Evolutionary conservation across 2,329 filamentous ascomycete species (phyloP), one percentile per base, ranked within the genome.

Genomic region (Aspergillus viridinutans): DNA sequence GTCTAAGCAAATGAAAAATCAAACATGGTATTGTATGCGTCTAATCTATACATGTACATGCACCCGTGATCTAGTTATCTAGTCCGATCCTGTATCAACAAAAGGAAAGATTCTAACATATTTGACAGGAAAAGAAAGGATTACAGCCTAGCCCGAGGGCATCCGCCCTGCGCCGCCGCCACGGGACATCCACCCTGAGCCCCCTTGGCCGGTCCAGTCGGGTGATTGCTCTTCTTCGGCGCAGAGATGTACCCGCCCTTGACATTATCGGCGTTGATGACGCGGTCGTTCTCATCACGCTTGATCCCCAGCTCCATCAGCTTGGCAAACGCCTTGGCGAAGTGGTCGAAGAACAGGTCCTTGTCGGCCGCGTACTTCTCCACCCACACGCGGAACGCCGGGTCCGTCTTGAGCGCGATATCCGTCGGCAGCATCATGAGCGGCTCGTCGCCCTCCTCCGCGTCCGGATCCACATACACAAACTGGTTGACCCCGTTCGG

Each of bases 361-460:
- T 85, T 85, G 64, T 87, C 83, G 51, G 79, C 73, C 3, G 84
- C 83, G 65, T 87, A 87, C 58, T 75, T 66, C 68, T 84, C 75
- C 12, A 87, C 84, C 79, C 81, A 87, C 6, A 73, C 72, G 20
- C 74, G 68, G 67, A 88, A 87, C 5, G 61, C 67, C 2, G 75
- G 68, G 61, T 88, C 85, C 1, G 77, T 74, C 3, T 81, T 71
- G 42, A 87, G 74, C 4, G 84, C 80, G 65, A 87, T 80, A 67
- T 87, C 85, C 2, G 84, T 86, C 0, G 85, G 85, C 67, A 87
- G 67, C 85, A 87, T 87, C 85, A 87, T 87, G 45, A 87, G 72
- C 55, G 82, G 81, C 57, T 81, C 80, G 48, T 80, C 79, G 42
- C 67, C 69, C 62, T 76, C 75, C 54, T 73, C 72, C 21, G 69